phyloP scores from a whole-genome alignment of 306 rosid genomes.

The Quercus suber region DNA sequence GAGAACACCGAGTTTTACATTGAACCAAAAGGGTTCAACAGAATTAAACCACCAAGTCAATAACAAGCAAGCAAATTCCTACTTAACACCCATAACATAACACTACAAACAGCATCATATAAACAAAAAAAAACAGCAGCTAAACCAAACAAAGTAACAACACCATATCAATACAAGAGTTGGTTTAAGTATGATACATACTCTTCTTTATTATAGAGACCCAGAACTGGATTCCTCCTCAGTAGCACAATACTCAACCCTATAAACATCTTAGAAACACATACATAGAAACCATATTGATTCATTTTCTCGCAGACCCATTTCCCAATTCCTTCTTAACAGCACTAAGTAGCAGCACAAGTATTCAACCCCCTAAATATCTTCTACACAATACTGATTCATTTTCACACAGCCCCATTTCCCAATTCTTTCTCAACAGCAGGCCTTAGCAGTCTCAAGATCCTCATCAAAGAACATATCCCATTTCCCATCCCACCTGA shows the following conservation, averaged over 20 bases:
- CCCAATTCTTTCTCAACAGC: constrained; percentile 45
- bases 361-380: too few relatives aligned
- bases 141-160: not conserved
- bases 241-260: not conserved
- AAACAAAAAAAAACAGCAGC: not conserved
- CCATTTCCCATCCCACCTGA: constrained; percentile 95
- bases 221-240: not conserved
- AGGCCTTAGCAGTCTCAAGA: constrained; percentile 41
- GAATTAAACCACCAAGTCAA: not conserved
- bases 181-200: not conserved
- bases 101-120: not conserved
- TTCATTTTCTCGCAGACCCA: not conserved
- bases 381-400: too few relatives aligned
- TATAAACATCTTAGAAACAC: not conserved
- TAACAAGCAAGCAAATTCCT: not conserved
- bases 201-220: not conserved
- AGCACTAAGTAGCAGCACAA: constrained; percentile 35
- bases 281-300: too few relatives aligned
- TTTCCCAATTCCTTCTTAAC: constrained; percentile 35
- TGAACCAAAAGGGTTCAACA: not conserved
- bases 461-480: constrained; percentile 90
- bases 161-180: not conserved
- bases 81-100: not conserved
- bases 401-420: not conserved
- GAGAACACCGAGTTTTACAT: too few relatives aligned